Conservation (phyloP, 2,329 filamentous ascomycete species). For the Fusarium camptoceras region DNA sequence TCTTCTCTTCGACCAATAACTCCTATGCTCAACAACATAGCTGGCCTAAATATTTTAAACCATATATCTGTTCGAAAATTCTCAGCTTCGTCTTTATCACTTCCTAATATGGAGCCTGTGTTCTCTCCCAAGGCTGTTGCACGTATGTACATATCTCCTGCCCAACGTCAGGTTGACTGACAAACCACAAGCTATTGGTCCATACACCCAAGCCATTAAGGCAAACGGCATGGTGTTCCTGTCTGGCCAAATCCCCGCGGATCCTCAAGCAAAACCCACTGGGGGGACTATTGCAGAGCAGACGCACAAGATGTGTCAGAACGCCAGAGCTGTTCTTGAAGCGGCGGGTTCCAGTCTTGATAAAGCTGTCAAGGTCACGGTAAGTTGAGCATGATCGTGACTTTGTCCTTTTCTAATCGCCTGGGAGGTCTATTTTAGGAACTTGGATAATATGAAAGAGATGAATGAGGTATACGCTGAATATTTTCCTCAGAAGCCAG, state of each 20-base stretch:
- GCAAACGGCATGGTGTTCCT: constrained; percentile 69
- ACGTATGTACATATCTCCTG: constrained; percentile 3
- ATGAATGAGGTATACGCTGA: constrained; percentile 33
- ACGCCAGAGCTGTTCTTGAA: constrained; percentile 75
- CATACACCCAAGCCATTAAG: constrained; percentile 38
- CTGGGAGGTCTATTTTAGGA: constrained; percentile 19
- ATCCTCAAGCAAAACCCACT: constrained; percentile 67
- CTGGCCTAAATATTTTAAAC: background rate
- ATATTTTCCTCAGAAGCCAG: constrained; percentile 36
- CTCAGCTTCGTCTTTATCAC: background rate
- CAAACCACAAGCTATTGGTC: constrained; percentile 15
- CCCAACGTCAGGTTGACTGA: background rate
- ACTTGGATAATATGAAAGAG: constrained; percentile 27
- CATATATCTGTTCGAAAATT: background rate
- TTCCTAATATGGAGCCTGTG: constrained; percentile 13
- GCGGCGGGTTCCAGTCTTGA: constrained; percentile 72
- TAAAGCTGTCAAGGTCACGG: constrained; percentile 74
- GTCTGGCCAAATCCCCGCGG: constrained; percentile 76
- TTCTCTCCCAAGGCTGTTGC: constrained; percentile 23
- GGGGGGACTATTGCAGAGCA: constrained; percentile 65
- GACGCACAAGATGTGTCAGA: constrained; percentile 51
- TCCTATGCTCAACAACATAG: background rate
- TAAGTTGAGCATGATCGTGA: constrained; percentile 1
- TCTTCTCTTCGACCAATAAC: background rate
- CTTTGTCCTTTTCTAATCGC: background rate